Evolutionary conservation across 2,329 filamentous ascomycete genomes (phyloP), one percentile per base, ranked within the genome.

Genomic region (Lomentospora prolificans): DNA sequence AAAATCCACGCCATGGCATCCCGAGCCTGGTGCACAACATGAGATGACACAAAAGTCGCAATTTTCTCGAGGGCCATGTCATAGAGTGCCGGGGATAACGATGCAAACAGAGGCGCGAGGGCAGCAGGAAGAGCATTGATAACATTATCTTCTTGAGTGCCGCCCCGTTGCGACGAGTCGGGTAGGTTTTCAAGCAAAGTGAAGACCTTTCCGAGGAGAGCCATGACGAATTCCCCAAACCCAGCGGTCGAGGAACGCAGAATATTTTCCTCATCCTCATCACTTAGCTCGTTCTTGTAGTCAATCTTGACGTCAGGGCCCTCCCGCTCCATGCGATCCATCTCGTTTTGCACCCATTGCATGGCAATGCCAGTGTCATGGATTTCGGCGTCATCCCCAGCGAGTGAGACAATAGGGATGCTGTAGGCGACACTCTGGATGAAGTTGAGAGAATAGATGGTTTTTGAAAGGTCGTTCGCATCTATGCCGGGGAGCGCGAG

Each of bases 1-100:
- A 92, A 89, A 55, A 97, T 97, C 79, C 96, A 99, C 1, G 95
- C 94, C 87, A 99, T 96, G 6, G 94, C 92, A 75, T 99, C 94
- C 61, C 92, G 80, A 55, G 94, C 92, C 70, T 97, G 94, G 64
- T 99, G 91, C 17, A 99, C 92, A 51, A 99, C 94, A 72, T 97
- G 94, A 60, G 89, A 89, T 1, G 88, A 86, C 25, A 96, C 87
- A 67, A 99, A 99, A 30, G 89, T 83, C 2, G 90, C 87, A 62
- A 99, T 84, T 75, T 97, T 97, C 58, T 95, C 87, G 53, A 99
- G 73, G 0, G 89, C 90, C 66, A 94, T 81, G 64, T 97, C 94
- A 64, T 95, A 99, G 9, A 97, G 81, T 65, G 96, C 90, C 0
- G 92, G 89, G 0, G 94, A 97, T 24, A 99, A 75, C 0, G 91